These are phyloP conservation scores for Nitzschia inconspicua DNA, from an alignment of 108 stramenopile species.

Conservation along the genomic window DNA sequence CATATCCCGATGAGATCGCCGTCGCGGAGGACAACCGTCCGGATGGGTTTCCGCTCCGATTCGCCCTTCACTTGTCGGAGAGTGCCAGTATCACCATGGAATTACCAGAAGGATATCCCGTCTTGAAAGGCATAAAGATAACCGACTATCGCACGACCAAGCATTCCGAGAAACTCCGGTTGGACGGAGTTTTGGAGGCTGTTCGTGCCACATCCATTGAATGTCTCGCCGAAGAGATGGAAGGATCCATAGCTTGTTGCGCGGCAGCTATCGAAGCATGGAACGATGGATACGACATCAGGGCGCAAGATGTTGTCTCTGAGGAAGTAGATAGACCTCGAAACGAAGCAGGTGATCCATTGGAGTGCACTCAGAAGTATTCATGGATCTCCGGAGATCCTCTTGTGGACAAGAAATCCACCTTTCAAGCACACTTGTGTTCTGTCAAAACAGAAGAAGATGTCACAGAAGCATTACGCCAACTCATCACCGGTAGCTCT, in stretches of 20 bases:
- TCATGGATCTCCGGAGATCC: conserved; percentile 33
- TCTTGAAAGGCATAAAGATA: conserved; percentile 4
- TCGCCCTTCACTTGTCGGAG: neutral
- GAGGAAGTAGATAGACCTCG: neutral
- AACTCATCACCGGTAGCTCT: conserved; percentile 19
- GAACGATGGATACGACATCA: conserved; percentile 4
- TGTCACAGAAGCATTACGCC: conserved; percentile 17
- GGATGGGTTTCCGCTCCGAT: neutral
- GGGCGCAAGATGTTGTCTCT: neutral
- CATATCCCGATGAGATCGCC: conserved; percentile 33
- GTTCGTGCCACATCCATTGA: conserved; percentile 17
- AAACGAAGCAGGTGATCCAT: too few species aligned
- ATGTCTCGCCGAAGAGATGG: conserved; percentile 16
- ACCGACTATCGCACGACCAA: conserved; percentile 18
- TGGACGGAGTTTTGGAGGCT: conserved; percentile 22
- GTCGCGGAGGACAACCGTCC: neutral
- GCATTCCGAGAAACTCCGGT: conserved; percentile 6
- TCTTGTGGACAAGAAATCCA: conserved; percentile 29
- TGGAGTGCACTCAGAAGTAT: too few species aligned
- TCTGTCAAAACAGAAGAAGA: conserved; percentile 17
- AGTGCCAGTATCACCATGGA: conserved; percentile 6
- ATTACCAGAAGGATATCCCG: conserved; percentile 25
- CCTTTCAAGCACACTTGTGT: conserved; percentile 36
- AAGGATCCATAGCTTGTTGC: conserved; percentile 31
- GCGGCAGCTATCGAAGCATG: conserved; percentile 32